A percentile compares a stretch with the other conserved stretches of the same genome.
Conservation (phyloP, 208 protist genomes). For the Giardia muris region DNA sequence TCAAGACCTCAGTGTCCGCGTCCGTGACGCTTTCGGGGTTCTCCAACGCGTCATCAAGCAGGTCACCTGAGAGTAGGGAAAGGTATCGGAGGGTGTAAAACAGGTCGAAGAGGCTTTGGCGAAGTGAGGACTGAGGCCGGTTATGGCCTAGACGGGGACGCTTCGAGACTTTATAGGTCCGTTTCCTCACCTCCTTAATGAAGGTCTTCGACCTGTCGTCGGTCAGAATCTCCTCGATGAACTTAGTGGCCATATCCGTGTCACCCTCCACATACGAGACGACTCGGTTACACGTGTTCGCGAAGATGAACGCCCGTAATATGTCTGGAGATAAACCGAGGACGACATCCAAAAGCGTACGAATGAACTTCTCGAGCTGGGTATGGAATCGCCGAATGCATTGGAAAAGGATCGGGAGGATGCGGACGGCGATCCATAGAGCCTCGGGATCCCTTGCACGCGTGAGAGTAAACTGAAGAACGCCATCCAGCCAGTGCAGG, state of each 20-base stretch:
- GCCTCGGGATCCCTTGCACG: neutral
- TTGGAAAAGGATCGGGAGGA: neutral
- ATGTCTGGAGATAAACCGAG: neutral
- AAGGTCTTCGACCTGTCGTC: no score
- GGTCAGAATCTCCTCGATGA: neutral
- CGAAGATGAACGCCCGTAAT: neutral
- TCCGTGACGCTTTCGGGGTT: no score
- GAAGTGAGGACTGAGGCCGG: no score
- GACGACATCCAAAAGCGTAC: neutral
- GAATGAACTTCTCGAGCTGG: neutral
- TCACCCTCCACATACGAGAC: neutral
- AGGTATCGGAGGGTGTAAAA: no score
- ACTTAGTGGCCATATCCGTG: neutral
- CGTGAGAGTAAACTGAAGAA: neutral
- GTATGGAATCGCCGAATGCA: neutral
- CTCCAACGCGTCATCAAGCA: no score
- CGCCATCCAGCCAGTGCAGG: neutral
- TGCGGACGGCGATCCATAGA: neutral
- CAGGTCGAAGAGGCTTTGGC: no score
- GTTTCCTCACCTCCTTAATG: no score
- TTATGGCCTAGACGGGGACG: no score
- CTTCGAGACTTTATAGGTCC: no score
- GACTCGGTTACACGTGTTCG: neutral
- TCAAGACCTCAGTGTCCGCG: no score
- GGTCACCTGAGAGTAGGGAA: no score